Evolutionary conservation across 1,284 basidiomycete genomes (phyloP).

Genomic region (Gastroboletus turbinatus): DNA sequence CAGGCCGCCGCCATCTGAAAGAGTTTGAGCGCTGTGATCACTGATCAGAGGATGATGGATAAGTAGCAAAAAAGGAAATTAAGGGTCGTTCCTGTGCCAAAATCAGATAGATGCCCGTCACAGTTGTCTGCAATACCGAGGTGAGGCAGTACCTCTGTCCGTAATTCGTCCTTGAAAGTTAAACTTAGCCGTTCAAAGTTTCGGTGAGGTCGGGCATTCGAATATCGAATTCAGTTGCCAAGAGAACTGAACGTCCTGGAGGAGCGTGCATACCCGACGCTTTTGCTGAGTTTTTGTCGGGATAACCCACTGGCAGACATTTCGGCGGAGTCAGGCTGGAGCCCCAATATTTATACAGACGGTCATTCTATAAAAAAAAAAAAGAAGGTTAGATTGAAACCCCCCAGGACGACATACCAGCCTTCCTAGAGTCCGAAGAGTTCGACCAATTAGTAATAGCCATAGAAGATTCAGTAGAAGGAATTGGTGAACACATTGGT

Average conservation of each 20-base stretch:
- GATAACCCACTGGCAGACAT: constrained; percentile 1
- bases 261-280: constrained; percentile 9
- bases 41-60: not conserved
- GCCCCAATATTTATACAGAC: not conserved
- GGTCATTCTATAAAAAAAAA: not conserved
- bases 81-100: not conserved
- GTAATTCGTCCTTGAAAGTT: not conserved
- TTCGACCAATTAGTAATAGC: not conserved
- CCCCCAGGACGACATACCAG: not conserved
- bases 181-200: constrained; percentile 18
- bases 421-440: not conserved
- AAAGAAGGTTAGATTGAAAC: not conserved
- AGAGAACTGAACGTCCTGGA: constrained; percentile 7
- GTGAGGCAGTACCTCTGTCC: not conserved
- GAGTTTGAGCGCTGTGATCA: not conserved
- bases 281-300: not conserved
- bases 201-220: not conserved
- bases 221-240: constrained; percentile 7
- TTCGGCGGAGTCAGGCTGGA: not conserved
- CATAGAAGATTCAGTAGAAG: not conserved
- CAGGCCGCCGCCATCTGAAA: not conserved
- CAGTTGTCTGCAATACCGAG: not conserved
- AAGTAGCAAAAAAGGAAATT: not conserved
- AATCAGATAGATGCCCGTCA: not conserved
- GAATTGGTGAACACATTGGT: not conserved